phyloP scores from a whole-genome alignment of 306 rosid species.

The Pyrus pyrifolia region DNA sequence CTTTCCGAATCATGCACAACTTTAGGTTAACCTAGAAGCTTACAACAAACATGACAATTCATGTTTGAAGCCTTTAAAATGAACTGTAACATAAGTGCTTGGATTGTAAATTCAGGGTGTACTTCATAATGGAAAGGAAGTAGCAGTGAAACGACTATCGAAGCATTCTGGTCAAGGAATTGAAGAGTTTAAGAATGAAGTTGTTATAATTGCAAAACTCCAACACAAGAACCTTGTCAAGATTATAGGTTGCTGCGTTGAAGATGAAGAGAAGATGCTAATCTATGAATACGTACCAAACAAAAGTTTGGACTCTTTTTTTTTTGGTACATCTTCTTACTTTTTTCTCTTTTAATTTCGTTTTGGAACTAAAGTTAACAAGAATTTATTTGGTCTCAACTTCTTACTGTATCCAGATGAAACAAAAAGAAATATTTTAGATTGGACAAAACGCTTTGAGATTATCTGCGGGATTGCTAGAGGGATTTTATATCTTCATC shows the following conservation, averaged over 20 bases:
- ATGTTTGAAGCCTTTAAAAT: too few species aligned
- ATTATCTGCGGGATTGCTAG: constrained; percentile 38
- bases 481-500: constrained; percentile 59
- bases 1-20: neutral
- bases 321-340: constrained; percentile 32
- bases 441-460: constrained; percentile 38
- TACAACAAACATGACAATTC: too few species aligned
- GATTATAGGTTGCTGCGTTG: constrained; percentile 44
- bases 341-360: neutral
- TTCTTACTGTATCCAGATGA: neutral
- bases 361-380: too few species aligned
- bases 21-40: too few species aligned
- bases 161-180: constrained; percentile 50
- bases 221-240: constrained; percentile 67
- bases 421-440: constrained; percentile 21
- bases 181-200: constrained; percentile 57
- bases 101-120: constrained; percentile 8
- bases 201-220: constrained; percentile 49
- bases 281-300: constrained; percentile 58
- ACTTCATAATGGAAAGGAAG: neutral
- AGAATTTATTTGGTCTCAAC: too few species aligned
- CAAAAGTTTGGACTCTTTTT: constrained; percentile 38
- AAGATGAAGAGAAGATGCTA: constrained; percentile 46
- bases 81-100: neutral
- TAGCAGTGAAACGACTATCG: constrained; percentile 45